Base-by-base conservation (phyloP, 2,329 filamentous ascomycete genomes). In the Aureobasidium sp. region DNA sequence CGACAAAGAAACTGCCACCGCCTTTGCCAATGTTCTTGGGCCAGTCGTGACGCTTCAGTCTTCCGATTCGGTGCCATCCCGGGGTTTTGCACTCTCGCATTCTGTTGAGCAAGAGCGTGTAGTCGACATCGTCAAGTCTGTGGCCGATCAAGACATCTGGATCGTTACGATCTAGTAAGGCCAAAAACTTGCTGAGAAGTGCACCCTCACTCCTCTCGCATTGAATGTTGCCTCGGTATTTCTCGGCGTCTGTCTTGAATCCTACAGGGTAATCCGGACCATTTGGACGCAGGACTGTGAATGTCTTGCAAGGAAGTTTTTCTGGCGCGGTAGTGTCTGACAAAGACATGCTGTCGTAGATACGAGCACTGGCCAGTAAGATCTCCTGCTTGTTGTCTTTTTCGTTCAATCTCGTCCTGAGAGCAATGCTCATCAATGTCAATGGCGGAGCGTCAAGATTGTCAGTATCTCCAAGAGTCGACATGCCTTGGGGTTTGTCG, bases 371-470 rank as follows among this genome's bases (percentile, higher is more conserved):
- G 63, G 94, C 90, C 64, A 94, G 85, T 12, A 99, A 78, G 52
- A 99, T 92, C 74, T 99, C 94, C 71, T 97, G 93, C 77, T 95
- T 97, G 77, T 97, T 99, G 61, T 91, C 90, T 72, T 91, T 93
- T 41, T 86, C 82, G 68, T 97, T 97, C 75, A 96, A 90, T 7
- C 87, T 85, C 0, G 92, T 97, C 58, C 94, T 86, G 70, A 99
- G 81, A 8, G 91, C 86, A 65, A 99, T 78, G 74, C 91, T 97
- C 93, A 99, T 97, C n/a, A 99, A 77, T 1, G 92, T 97, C 70
- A 99, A 78, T 8, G 91, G 90, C 25, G 94, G 94, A 1, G 87
- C 84, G 56, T 97, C 91, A 39, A 92, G 74, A 65, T 86, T 90
- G 65, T 97, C 91, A 0, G 87, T 85, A 56, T 96, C 91, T 65